Base-by-base conservation (phyloP, 495 filamentous ascomycete species). In the Penicillium dipodomyicola region DNA sequence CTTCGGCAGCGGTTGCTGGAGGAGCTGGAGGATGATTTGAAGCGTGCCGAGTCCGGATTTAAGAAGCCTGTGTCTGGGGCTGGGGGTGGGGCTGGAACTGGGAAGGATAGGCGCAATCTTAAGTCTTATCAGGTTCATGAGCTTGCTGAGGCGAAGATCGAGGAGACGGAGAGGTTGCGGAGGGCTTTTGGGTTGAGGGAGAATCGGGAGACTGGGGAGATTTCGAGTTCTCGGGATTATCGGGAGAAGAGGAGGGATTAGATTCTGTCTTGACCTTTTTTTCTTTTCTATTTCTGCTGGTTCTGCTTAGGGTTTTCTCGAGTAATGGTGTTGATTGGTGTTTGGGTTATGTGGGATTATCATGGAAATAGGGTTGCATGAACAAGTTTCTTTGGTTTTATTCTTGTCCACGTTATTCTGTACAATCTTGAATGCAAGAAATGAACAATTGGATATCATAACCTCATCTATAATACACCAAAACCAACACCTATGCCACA, bases 51-150 rank as follows among this genome's bases (percentile, higher is more conserved):
- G 44, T 12, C 33, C 17, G 35, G 35, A 5, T 30, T 44, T 29
- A 46, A 50, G 54, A 35, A 33, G 39, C 35, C 49, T 54, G 58
- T 14, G 14, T 6, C 33, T 37, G 35, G 35, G 6, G 15, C 19
- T 22, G 22, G 22, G 22, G 22, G 22, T 22, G 22, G 22, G 3
- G 22, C 22, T 27, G 41, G 45, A 37, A 42, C 4, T 41, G 56
- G 61, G 0, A 61, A 59, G 60, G 74, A 72, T 68, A 75, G 72
- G 62, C 79, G 74, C 62, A 80, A 77, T 29, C 75, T 96, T 44
- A 99, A 97, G 75, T 77, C 83, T 56, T 91, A 97, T 76, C 91
- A 96, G 72, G 92, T 97, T 23, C 94, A 99, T 82, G 93, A 97
- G 74, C 73, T 96, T 63, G 94, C 94, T 23, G 87, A 92, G 68